These are phyloP conservation scores for Castanea crenata DNA, from an alignment of 306 rosid species.

Conservation along the genomic window DNA sequence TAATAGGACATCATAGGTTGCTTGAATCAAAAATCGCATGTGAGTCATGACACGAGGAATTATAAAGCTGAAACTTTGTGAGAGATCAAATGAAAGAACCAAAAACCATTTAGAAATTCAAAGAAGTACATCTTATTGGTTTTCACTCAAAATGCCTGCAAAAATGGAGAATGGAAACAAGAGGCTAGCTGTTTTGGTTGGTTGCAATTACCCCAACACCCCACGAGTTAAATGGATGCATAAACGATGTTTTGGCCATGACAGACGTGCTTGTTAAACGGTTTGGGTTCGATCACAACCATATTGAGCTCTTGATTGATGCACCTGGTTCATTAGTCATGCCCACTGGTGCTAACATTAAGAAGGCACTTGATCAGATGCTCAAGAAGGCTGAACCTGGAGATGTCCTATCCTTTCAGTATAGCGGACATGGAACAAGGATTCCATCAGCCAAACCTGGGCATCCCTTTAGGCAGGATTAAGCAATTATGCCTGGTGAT, in stretches of 20 bases:
- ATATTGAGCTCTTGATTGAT: conserved; percentile 62
- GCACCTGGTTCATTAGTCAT: conserved; percentile 30
- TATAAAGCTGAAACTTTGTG: conserved; percentile 30
- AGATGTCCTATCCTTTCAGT: conserved; percentile 80
- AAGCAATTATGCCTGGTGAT: conserved; percentile 92
- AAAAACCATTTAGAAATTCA: background rate
- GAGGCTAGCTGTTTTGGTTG: conserved; percentile 80
- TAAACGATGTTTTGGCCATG: conserved; percentile 82
- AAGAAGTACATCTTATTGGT: background rate
- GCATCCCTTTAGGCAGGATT: conserved; percentile 53
- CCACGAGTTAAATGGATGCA: conserved; percentile 72
- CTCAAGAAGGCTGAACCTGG: conserved; percentile 56
- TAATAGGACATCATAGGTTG: conserved; percentile 21
- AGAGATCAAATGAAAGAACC: background rate
- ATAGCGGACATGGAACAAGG: conserved; percentile 94
- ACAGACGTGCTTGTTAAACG: conserved; percentile 42
- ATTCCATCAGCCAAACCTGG: conserved; percentile 58
- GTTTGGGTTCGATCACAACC: conserved; percentile 41
- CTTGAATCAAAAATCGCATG: conserved; percentile 39
- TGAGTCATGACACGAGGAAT: conserved; percentile 2
- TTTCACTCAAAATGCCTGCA: background rate
- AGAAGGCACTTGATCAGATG: conserved; percentile 51
- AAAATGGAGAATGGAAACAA: conserved; percentile 48
- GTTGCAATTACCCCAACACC: conserved; percentile 79
- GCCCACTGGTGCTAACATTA: conserved; percentile 87